Conservation (phyloP, 2,329 filamentous ascomycete genomes). For the Elsinoe fawcettii region DNA sequence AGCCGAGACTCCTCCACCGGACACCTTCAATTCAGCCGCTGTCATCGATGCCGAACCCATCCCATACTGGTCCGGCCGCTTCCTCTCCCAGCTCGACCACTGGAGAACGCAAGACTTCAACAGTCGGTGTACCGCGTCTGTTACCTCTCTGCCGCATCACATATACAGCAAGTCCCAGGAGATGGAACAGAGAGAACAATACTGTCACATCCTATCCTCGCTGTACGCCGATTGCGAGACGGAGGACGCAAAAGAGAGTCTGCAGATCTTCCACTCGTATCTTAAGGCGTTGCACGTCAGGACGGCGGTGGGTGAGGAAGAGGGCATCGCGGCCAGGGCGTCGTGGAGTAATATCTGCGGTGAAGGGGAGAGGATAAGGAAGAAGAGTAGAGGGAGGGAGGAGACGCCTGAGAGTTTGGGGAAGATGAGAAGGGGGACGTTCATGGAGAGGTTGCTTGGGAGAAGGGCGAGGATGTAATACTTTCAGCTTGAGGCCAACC, state of each 20-base stretch:
- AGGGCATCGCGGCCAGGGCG: slow-evolving; percentile 47
- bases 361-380: slow-evolving; percentile 5
- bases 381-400: neutral
- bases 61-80: slow-evolving; percentile 57
- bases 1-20: neutral
- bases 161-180: slow-evolving; percentile 15
- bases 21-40: slow-evolving; percentile 12
- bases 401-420: slow-evolving; percentile 1
- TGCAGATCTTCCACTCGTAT: slow-evolving; percentile 7
- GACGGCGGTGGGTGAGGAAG: slow-evolving; percentile 14
- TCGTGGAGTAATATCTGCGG: slow-evolving; percentile 21
- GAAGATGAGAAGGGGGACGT: slow-evolving; percentile 24
- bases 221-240: slow-evolving; percentile 10
- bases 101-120: slow-evolving; percentile 42
- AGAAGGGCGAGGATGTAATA: slow-evolving; percentile 17
- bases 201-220: neutral
- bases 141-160: slow-evolving; percentile 33
- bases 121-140: slow-evolving; percentile 32
- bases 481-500: neutral
- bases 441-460: slow-evolving; percentile 31
- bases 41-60: slow-evolving; percentile 30
- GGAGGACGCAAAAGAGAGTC: slow-evolving; percentile 6
- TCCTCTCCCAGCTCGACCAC: slow-evolving; percentile 50
- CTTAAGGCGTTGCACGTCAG: slow-evolving; percentile 8
- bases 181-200: neutral